phyloP scores from a whole-genome alignment of 257 asterid species.

The Primulina huaijiensis region DNA sequence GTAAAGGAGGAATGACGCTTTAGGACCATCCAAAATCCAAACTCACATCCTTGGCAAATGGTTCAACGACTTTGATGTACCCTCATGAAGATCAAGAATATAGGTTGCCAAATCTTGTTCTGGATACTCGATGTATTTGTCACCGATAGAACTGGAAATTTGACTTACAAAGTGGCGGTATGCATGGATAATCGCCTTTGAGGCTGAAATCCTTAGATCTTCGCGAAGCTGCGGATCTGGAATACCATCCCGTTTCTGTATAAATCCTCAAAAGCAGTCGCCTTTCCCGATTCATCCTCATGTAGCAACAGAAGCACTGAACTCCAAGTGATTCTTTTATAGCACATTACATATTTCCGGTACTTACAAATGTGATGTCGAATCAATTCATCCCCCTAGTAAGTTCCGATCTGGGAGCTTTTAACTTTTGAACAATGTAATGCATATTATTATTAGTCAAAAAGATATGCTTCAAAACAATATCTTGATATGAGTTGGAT shows the following conservation, averaged over 20 bases:
- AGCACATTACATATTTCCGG: constrained; percentile 46
- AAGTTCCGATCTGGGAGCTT: constrained; percentile 39
- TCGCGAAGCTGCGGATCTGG: constrained; percentile 58
- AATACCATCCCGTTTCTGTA: constrained; percentile 67
- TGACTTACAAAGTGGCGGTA: constrained; percentile 44
- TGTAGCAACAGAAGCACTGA: constrained; percentile 32
- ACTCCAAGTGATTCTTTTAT: constrained; percentile 56
- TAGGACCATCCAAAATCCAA: constrained; percentile 5
- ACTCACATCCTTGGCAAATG: constrained; percentile 42
- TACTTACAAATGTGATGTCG: constrained; percentile 36
- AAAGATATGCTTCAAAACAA: constrained; percentile 49
- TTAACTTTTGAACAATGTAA: constrained; percentile 59
- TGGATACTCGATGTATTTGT: constrained; percentile 58
- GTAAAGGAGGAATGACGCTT: neutral
- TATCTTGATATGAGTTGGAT: constrained; percentile 40
- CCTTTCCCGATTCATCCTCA: constrained; percentile 47
- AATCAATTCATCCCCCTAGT: constrained; percentile 67
- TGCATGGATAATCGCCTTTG: constrained; percentile 43
- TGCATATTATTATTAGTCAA: constrained; percentile 75
- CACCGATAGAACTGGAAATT: constrained; percentile 35
- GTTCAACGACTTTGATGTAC: constrained; percentile 43
- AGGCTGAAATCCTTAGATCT: constrained; percentile 46
- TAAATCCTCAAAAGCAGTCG: constrained; percentile 57
- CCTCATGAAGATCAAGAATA: constrained; percentile 61
- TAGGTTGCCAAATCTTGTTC: constrained; percentile 53